phyloP scores from a whole-genome alignment of 2,329 filamentous ascomycete species.

The Penicillium sp. region DNA sequence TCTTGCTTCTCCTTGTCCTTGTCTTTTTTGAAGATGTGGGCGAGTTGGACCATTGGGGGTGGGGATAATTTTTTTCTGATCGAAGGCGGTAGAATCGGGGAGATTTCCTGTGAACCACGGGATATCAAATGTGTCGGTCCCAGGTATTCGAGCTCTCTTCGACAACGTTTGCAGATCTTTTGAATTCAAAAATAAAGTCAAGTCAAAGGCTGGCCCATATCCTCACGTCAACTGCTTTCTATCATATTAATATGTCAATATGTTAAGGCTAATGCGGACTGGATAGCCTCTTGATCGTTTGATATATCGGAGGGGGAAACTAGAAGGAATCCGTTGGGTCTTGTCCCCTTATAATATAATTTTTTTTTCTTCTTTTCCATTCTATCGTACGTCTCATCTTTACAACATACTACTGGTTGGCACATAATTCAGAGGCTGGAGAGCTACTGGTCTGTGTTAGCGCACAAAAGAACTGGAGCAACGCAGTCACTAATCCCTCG shows the following conservation, averaged over 20 bases:
- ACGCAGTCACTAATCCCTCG: slow-evolving; percentile 29
- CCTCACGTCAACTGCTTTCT: too few relatives aligned
- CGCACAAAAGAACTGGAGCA: slow-evolving; percentile 28
- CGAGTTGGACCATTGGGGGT: slow-evolving; percentile 31
- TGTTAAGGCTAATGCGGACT: background rate
- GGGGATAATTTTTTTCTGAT: slow-evolving; percentile 24
- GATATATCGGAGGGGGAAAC: background rate
- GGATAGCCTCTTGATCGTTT: background rate
- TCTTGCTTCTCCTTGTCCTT: slow-evolving; percentile 28
- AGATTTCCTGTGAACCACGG: slow-evolving; percentile 19
- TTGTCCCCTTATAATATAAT: slow-evolving; percentile 16
- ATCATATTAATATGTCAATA: background rate
- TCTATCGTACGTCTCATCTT: slow-evolving; percentile 7
- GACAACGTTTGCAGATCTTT: too few relatives aligned
- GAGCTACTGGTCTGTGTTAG: slow-evolving; percentile 33
- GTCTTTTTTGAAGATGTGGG: slow-evolving; percentile 29
- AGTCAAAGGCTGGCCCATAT: too few relatives aligned
- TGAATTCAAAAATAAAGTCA: too few relatives aligned
- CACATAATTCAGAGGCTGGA: slow-evolving; percentile 35
- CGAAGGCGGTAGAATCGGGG: slow-evolving; percentile 43
- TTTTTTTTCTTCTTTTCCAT: slow-evolving; percentile 6
- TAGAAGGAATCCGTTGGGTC: slow-evolving; percentile 6
- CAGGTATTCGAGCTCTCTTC: too few relatives aligned
- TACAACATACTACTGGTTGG: slow-evolving; percentile 17
- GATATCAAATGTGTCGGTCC: too few relatives aligned